Conservation (phyloP, 805 yeast species). For the Metschnikowia shivogae region DNA sequence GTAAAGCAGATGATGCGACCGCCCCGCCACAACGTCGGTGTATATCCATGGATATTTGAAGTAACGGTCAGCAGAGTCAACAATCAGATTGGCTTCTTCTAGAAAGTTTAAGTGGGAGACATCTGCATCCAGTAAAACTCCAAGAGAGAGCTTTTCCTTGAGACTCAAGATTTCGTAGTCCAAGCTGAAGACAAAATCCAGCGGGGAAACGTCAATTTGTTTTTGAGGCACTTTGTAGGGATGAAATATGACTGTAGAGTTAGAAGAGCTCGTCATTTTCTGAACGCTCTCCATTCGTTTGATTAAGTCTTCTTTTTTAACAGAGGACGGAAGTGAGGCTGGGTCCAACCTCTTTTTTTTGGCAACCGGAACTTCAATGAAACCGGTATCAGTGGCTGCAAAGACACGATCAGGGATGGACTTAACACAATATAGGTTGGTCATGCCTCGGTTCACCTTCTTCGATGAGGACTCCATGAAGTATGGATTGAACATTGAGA, state of each 20-base stretch:
- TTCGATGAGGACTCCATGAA: conserved; percentile 31
- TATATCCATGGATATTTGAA: conserved; percentile 41
- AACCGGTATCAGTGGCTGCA: conserved; percentile 23
- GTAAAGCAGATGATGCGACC: conserved; percentile 27
- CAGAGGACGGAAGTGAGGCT: neutral
- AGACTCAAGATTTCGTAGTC: conserved; percentile 25
- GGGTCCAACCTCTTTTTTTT: conserved; percentile 23
- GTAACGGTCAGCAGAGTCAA: conserved; percentile 25
- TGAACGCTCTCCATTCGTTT: conserved; percentile 6
- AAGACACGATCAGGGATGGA: conserved; percentile 26
- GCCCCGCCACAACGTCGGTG: conserved; percentile 32
- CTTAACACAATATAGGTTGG: conserved; percentile 29
- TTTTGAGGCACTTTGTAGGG: conserved; percentile 9
- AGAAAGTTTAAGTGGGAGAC: conserved; percentile 27
- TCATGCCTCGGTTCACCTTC: conserved; percentile 33
- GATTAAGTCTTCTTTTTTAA: conserved; percentile 6
- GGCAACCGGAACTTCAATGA: conserved; percentile 27
- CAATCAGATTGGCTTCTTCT: conserved; percentile 21
- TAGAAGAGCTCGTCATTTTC: no score
- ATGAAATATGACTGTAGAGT: neutral
- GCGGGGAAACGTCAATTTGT: conserved; percentile 16
- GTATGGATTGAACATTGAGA: conserved; percentile 29
- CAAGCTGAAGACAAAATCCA: conserved; percentile 31
- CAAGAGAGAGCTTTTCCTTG: conserved; percentile 15
- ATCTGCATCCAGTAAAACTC: conserved; percentile 17